Base-by-base conservation (phyloP, 2,329 filamentous ascomycete species). In the Stagonosporopsis rhizophila region DNA sequence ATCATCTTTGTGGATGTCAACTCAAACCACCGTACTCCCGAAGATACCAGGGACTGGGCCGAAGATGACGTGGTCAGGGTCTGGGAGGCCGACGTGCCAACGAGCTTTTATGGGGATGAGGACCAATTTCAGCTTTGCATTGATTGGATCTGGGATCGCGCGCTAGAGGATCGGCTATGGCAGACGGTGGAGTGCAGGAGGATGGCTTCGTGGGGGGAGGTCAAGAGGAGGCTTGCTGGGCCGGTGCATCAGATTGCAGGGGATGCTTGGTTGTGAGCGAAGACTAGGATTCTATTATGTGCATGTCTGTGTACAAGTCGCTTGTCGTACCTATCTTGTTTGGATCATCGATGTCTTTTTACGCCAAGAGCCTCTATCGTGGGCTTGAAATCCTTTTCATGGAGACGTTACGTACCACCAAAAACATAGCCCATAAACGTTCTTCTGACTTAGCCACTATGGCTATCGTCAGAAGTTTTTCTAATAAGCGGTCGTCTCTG, bases 71-170 rank as follows among this genome's bases (percentile, higher is more conserved):
- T 12, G 7, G 67, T 72, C 2, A 63, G 34, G 3, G 55, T 72
- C 5, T 72, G 65, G 66, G 70, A 73, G 45, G 55, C 59, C 6
- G 68, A 73, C 48, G 67, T 72, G 3, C 66, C 70, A 6, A 67
- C 52, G 8, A 66, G 62, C 37, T 73, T 68, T 44, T 71, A 72
- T 38, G 67, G 69, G 6, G 69, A 72, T 38, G 68, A 70, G 0
- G 62, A 68, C 8, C 23, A 61, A 68, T 7, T n/a, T n/a, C n/a
- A n/a, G n/a, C 44, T 72, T 9, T 68, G 68, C 35, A 65, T 70
- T 22, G 41, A 44, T 14, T 72, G 63, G 64, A 66, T 72, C 1
- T 71, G 70, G 70, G 50, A 40, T 5, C 56, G 66, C 40, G 70
- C 59, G 5, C 60, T 70, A 8, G 20, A 51, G 9, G 70, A 67